Conservation (phyloP, 352 stramenopile species). For the Globisporangium radiosum region DNA sequence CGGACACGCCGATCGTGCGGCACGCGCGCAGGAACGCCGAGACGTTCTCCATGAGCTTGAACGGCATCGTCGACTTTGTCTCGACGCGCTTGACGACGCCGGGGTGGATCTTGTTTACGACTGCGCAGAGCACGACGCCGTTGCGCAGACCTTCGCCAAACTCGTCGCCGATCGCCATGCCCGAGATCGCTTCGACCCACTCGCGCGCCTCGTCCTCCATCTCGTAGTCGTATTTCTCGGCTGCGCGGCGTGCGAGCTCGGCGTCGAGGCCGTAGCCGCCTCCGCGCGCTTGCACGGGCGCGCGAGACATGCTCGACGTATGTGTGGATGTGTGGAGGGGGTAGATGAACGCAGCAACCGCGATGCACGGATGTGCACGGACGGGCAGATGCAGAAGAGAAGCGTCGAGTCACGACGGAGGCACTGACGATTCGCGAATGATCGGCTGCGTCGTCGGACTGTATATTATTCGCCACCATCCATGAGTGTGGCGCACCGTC, state of each 20-base stretch:
- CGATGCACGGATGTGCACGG: not conserved
- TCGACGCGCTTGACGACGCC: slow-evolving; percentile 63
- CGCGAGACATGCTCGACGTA: not conserved
- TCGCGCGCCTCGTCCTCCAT: slow-evolving; percentile 78
- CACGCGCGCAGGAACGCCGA: slow-evolving; percentile 80
- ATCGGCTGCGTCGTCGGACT: not conserved
- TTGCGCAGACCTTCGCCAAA: slow-evolving; percentile 78
- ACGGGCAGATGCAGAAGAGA: not conserved
- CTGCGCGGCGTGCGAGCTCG: slow-evolving; percentile 77
- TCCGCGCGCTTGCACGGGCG: slow-evolving; percentile 54
- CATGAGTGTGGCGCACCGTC: not conserved
- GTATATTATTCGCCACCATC: not conserved
- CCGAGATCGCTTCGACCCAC: slow-evolving; percentile 84
- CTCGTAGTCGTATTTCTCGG: slow-evolving; percentile 86
- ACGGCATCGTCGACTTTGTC: slow-evolving; percentile 84
- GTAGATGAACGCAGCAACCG: not conserved
- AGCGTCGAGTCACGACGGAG: not conserved
- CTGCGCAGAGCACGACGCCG: slow-evolving; percentile 77
- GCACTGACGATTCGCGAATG: not conserved
- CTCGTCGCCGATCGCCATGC: slow-evolving; percentile 62
- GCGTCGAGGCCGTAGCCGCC: slow-evolving; percentile 87
- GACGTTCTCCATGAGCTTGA: slow-evolving; percentile 93
- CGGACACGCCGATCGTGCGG: slow-evolving; percentile 78
- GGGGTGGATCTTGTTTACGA: slow-evolving; percentile 78
- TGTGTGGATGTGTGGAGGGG: not conserved